These are phyloP conservation scores for Cryptococcus depauperatus DNA, from an alignment of 1,284 basidiomycete genomes.

Conservation along the genomic window DNA sequence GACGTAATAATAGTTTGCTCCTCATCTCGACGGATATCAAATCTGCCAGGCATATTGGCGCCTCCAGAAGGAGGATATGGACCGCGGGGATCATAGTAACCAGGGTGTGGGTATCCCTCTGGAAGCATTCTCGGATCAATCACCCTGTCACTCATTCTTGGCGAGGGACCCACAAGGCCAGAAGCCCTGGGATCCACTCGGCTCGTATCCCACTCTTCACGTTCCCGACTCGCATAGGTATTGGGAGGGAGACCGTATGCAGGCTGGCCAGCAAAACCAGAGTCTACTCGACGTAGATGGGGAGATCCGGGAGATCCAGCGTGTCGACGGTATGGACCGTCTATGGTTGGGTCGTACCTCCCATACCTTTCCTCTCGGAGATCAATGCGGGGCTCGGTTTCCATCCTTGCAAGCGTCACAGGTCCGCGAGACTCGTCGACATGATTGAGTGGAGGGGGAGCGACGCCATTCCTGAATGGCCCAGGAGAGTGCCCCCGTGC, in stretches of 20 bases:
- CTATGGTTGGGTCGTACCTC: conserved; percentile 31
- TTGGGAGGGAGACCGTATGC: conserved; percentile 1
- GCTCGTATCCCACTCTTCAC: conserved; percentile 45
- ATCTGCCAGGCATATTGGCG: conserved; percentile 5
- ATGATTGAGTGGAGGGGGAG: conserved; percentile 37
- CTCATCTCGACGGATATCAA: conserved; percentile 16
- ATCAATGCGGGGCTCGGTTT: conserved; percentile 56
- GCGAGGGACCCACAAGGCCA: conserved; percentile 28
- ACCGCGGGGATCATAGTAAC: conserved; percentile 19
- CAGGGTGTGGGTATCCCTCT: conserved; percentile 11
- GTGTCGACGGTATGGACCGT: conserved; percentile 14
- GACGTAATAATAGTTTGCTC: conserved; percentile 13
- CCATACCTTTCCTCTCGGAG: conserved; percentile 10
- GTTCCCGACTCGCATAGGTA: conserved; percentile 37
- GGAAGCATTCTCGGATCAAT: conserved; percentile 11
- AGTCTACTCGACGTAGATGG: conserved; percentile 16
- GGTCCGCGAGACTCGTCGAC: conserved; percentile 39
- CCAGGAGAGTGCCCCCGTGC: conserved; percentile 24
- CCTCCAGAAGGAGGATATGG: conserved; percentile 5
- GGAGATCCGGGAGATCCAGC: conserved; percentile 33
- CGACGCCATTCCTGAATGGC: conserved; percentile 40
- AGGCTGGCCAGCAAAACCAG: neutral
- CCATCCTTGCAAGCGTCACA: conserved; percentile 68
- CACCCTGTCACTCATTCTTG: conserved; percentile 27
- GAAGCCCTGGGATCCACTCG: conserved; percentile 11